Base-by-base conservation (phyloP, 805 yeast genomes). In the Metschnikowia amazonensis region DNA sequence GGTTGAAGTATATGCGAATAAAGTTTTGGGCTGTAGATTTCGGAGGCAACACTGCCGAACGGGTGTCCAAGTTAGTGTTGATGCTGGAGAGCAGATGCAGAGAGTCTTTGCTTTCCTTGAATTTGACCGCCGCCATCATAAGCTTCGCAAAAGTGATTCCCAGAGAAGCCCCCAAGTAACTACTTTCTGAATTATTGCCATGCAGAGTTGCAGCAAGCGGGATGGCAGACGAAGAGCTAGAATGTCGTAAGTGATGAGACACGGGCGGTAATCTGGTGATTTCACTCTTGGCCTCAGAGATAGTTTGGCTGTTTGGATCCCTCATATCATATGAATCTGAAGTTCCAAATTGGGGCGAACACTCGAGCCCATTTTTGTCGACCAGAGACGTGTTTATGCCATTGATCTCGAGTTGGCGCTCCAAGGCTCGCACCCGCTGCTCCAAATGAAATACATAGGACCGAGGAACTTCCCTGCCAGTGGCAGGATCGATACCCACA, bases 401-500 rank as follows among this genome's bases (percentile, higher is more conserved):
- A 46, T 67, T 57, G 11, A 63, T 65, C 46, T 64, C 61, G 24
- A 87, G 60, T 47, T 72, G 66, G 5, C 58, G 55, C 60, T 86
- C 87, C 48, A 89, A 66, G n/a, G 66, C 65, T 7, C 72, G 70
- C 2, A 88, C 70, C 30, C 81, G 67, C 45, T 80, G 82, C 59
- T 89, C 97, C 47, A 89, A 66, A 54, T 82, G 84, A 17, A 80
- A 75, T 3, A 88, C 79, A 58, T 86, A 85, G 2, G 89, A 84
- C 31, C 97, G 68, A 0, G 97, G 95, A 1, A 89, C 80, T 53
- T 85, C 89, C 44, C 95, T 70, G 0, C 96, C 95, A 0, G 96
- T 87, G 5, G 89, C 88, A 0, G 95, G 89, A 60, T 90, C 97
- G 3, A 86, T 64, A 0, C 95, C 88, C 3, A 88, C 81, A 65